Base-by-base conservation (phyloP, 1,284 basidiomycete genomes). In the Inonotus obliquus region DNA sequence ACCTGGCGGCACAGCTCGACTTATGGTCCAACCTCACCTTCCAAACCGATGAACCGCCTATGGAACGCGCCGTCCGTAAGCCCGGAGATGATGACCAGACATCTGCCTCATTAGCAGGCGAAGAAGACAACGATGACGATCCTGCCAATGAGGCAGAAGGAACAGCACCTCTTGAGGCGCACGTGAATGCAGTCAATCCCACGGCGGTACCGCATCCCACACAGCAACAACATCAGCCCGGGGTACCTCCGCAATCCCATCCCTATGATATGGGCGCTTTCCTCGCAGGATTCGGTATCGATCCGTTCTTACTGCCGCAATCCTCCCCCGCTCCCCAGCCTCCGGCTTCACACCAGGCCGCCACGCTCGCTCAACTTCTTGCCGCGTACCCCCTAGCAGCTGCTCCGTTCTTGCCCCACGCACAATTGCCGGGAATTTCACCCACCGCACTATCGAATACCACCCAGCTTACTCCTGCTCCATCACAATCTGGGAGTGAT, bases 11-110 rank as follows among this genome's bases (percentile, higher is more conserved):
- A 2, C 2, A 92, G 71, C 85, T 93, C 62, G 89, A 91, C 72
- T 77, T 92, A 55, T 94, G 92, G 92, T 89, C 90, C 9, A 88
- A 89, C 72, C 79, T 93, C 65, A 76, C 84, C 14, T 94, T 94
- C 73, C 84, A 91, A 62, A 84, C 84, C 1, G 89, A 92, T 70
- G 89, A 91, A 62, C 81, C 85, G 23, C 67, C 76, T 58, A 75
- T 71, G 39, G 49, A 64, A 57, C 55, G 61, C 51, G 9, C 69
- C 68, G 53, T 67, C 73, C 73, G 72, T 70, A 56, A 63, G 61
- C 48, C n/a, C 63, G 68, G 70, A 37, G 63, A 62, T 1, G 71
- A 72, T 39, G 68, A 68, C 39, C 69, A 72, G 44, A 72, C 49
- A 32, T 55, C 39, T 54, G 41, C 19, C 39, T 55, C 59, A 37